Percentiles rank a stretch among this genome's conserved stretches.
These are phyloP conservation scores for Talaromyces sp. DNA, from an alignment of 2,329 filamentous ascomycete species.

Conservation along the genomic window DNA sequence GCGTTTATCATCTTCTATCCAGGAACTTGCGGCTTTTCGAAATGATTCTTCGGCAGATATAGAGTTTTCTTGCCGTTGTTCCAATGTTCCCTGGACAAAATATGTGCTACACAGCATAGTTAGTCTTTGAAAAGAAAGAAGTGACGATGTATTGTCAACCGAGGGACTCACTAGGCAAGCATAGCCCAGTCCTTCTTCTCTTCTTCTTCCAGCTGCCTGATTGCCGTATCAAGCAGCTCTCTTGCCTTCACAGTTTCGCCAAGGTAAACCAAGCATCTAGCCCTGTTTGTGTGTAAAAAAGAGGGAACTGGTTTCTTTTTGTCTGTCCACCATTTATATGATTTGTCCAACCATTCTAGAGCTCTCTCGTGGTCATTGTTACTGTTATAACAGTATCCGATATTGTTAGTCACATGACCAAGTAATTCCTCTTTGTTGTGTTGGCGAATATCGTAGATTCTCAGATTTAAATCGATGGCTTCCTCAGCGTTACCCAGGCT, in stretches of 20 bases:
- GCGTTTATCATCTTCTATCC: neutral
- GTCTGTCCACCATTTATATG: neutral
- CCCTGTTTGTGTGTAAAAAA: neutral
- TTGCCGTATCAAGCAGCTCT: neutral
- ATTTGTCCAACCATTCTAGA: neutral
- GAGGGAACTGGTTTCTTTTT: neutral
- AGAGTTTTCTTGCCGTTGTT: neutral
- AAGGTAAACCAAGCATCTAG: neutral
- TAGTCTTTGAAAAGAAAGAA: neutral
- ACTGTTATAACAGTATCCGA: neutral
- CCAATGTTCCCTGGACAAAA: neutral
- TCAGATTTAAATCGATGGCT: neutral
- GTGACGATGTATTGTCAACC: neutral
- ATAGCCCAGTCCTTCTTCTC: neutral
- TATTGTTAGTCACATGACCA: neutral
- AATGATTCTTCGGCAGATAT: neutral
- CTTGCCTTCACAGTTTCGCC: neutral
- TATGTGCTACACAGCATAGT: neutral
- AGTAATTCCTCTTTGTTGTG: neutral
- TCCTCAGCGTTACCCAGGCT: neutral
- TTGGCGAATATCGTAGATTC: neutral
- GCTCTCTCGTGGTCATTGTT: neutral
- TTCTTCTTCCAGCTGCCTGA: neutral
- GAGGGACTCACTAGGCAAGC: neutral
- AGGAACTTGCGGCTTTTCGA: neutral